A percentile compares a stretch with the other conserved stretches of the same genome.
Evolutionary conservation across 257 asterid species (phyloP).

Genomic region (Rauvolfia tetraphylla): DNA sequence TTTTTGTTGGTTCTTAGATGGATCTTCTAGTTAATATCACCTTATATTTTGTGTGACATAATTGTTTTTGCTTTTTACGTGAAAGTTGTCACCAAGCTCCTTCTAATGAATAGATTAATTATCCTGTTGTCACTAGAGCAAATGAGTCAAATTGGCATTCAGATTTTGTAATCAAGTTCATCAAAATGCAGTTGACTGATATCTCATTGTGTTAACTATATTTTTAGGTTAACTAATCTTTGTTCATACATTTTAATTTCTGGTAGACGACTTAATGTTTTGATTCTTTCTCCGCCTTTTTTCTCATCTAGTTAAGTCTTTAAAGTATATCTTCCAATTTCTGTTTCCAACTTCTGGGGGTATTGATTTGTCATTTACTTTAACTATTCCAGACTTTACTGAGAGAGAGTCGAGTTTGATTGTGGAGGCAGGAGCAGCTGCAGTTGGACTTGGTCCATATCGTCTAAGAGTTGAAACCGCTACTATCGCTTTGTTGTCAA

Average conservation of each 20-base stretch:
- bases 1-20: slow-evolving; percentile 1
- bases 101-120: not conserved
- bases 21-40: not conserved
- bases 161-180: not conserved
- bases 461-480: slow-evolving; percentile 98
- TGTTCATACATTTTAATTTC: not conserved
- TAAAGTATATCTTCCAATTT: not conserved
- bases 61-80: not conserved
- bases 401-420: slow-evolving; percentile 57
- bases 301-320: not conserved
- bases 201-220: not conserved
- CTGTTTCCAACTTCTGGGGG: not conserved
- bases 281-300: not conserved
- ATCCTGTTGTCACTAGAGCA: not conserved
- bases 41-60: not conserved
- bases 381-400: slow-evolving; percentile 57
- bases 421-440: slow-evolving; percentile 67
- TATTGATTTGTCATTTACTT: slow-evolving; percentile 6
- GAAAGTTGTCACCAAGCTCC: not conserved
- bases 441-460: slow-evolving; percentile 84
- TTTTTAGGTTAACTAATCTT: not conserved
- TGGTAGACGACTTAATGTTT: not conserved
- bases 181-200: not conserved
- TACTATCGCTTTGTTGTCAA: slow-evolving; percentile 70
- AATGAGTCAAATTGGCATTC: not conserved